A percentile compares a stretch with the other conserved stretches of the same genome.
Conservation (phyloP, 257 asterid species). For the Buddleja alternifolia region DNA sequence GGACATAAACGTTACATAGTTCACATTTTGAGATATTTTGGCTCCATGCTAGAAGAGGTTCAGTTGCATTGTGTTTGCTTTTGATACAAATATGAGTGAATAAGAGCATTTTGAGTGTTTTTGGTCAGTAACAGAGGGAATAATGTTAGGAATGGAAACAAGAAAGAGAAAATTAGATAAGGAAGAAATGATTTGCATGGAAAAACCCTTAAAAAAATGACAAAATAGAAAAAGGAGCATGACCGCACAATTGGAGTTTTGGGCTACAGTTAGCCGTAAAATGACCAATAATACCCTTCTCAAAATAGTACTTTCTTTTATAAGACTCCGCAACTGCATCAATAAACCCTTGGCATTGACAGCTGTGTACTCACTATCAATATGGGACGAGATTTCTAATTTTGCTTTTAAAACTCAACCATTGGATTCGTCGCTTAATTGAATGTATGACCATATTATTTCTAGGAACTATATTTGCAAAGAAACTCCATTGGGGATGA, state of each 20-base stretch:
- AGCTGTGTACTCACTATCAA: neutral
- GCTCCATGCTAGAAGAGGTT: neutral
- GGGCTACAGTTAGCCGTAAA: no score
- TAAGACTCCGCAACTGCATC: no score
- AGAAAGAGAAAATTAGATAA: no score
- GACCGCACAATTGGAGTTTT: no score
- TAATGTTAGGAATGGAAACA: no score
- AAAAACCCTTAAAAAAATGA: no score
- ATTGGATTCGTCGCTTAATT: conserved; percentile 21
- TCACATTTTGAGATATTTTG: conserved; percentile 2
- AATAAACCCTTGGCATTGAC: no score
- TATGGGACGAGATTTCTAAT: neutral
- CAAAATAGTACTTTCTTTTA: no score
- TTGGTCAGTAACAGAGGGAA: neutral
- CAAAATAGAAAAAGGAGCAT: no score
- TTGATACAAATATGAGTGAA: conserved; percentile 2
- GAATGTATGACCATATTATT: conserved; percentile 29
- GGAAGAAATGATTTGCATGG: no score
- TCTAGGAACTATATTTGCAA: conserved; percentile 87
- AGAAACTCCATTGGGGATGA: conserved; percentile 96
- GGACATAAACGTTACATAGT: neutral
- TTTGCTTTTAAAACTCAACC: neutral
- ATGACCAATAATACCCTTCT: no score
- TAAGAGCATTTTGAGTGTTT: no score
- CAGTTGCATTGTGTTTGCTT: conserved; percentile 5